Evolutionary conservation across 1,284 basidiomycete species (phyloP), one percentile per base, ranked within the genome.

Genomic region (Laetiporus sulphureus): DNA sequence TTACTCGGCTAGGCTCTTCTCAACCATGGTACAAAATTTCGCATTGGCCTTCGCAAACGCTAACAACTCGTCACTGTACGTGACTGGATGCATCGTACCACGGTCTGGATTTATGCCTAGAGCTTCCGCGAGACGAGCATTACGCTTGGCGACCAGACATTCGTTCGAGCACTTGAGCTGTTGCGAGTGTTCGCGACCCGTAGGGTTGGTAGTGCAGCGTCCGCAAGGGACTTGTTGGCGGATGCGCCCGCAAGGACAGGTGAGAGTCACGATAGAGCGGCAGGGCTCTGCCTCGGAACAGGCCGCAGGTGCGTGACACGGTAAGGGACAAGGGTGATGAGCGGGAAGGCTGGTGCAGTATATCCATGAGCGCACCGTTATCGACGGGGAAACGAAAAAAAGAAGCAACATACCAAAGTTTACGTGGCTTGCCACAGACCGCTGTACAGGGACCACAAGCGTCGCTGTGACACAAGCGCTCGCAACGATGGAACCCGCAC

Each of bases 401-500:
- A 37, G 23, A 25, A 19, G 37, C 27, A 35, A 20, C 74, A 16
- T 51, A 83, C 83, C 91, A 95, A 44, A 83, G 71, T 56, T 83
- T 84, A 43, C 91, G 75, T 4, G 82, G 68, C 63, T 95, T 96
- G 19, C 86, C 84, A 58, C 92, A 96, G 1, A 75, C 69, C 23
- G 82, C 75, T 7, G 68, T 71, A 60, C 91, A 95, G 1, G 70
- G 45, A 3, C 89, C 89, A 56, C 92, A 95, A 3, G 75, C 75
- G 36, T 79, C 88, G 1, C 73, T 65, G 55, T 96, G 93, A 57
- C 92, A 96, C 0, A 73, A 56, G 45, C 80, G 73, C 44, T 84
- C 78, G 59, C 92, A 96, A 20, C 74, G 77, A 60, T 96, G 93
- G 58, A 83, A 91, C 1, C 92, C 92, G 53, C 92, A 96, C 0